A percentile compares a stretch with the other conserved stretches of the same genome.
phyloP scores from a whole-genome alignment of 768 basidiomycete species.

The Glaciozyma martinii region DNA sequence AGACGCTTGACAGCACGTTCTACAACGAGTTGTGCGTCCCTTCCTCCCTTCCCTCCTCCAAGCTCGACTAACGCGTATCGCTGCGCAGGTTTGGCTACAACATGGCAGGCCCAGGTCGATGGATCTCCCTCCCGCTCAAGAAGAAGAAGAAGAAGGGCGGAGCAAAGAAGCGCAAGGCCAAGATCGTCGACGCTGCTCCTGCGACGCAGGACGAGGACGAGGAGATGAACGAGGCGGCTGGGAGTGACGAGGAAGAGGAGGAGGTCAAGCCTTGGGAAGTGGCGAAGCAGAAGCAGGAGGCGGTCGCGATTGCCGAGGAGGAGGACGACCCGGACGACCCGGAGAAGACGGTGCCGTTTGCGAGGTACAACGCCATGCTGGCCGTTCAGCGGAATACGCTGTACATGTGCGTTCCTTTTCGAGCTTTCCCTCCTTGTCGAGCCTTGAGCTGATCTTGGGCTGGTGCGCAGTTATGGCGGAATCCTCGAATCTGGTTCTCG shows the following conservation, averaged over 20 bases:
- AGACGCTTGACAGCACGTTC: constrained; percentile 72
- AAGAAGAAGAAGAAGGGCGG: constrained; percentile 50
- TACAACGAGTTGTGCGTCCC: constrained; percentile 69
- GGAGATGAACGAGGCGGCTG: constrained; percentile 17
- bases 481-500: constrained; percentile 72
- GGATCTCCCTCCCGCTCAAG: constrained; percentile 66
- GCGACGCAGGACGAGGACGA: constrained; percentile 22
- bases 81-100: constrained; percentile 66
- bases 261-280: constrained; percentile 30
- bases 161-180: constrained; percentile 46
- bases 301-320: constrained; percentile 31
- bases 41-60: background rate
- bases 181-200: constrained; percentile 22
- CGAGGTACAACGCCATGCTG: constrained; percentile 81
- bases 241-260: constrained; percentile 18
- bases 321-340: constrained; percentile 60
- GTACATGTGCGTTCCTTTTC: constrained; percentile 59
- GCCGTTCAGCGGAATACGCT: constrained; percentile 73
- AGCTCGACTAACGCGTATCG: background rate
- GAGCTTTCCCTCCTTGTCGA: background rate
- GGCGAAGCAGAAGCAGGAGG: constrained; percentile 34
- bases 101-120: constrained; percentile 60
- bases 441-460: background rate
- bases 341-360: constrained; percentile 53
- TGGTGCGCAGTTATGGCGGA: constrained; percentile 58